Conservation (phyloP, 2,329 filamentous ascomycete species). For the Elsinoe perseae region DNA sequence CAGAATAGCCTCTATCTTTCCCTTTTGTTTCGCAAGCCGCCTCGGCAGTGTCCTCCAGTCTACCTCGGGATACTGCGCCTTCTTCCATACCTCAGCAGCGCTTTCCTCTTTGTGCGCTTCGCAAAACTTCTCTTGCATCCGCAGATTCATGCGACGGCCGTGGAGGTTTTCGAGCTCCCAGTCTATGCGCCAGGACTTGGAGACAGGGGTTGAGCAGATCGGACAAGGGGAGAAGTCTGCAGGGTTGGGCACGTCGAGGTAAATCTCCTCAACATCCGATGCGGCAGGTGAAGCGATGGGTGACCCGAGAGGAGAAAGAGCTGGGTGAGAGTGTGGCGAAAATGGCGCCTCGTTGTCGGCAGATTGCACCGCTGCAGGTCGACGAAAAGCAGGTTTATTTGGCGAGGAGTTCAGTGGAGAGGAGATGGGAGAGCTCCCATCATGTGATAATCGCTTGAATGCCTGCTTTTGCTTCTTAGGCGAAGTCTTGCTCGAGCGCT, state of each 20-base stretch:
- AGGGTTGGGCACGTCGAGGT: slow-evolving; percentile 2
- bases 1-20: slow-evolving; percentile 23
- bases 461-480: slow-evolving; percentile 6
- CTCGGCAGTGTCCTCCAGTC: slow-evolving; percentile 26
- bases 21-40: slow-evolving; percentile 25
- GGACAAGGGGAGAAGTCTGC: slow-evolving; percentile 24
- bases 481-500: neutral
- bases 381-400: neutral
- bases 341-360: neutral
- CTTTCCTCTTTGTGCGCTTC: slow-evolving; percentile 25
- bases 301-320: slow-evolving; percentile 8
- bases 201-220: slow-evolving; percentile 29
- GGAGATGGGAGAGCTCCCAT: neutral
- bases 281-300: neutral
- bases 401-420: neutral
- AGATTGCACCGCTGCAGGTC: neutral
- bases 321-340: neutral
- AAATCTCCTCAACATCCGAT: slow-evolving; percentile 1
- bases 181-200: slow-evolving; percentile 23
- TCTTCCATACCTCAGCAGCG: slow-evolving; percentile 26
- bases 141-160: slow-evolving; percentile 24
- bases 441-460: slow-evolving; percentile 4
- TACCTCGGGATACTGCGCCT: slow-evolving; percentile 28
- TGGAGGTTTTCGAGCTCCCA: slow-evolving; percentile 25
- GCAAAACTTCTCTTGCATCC: slow-evolving; percentile 31